Conservation (phyloP, 345 rosid species). For the Syzygium aqueum region DNA sequence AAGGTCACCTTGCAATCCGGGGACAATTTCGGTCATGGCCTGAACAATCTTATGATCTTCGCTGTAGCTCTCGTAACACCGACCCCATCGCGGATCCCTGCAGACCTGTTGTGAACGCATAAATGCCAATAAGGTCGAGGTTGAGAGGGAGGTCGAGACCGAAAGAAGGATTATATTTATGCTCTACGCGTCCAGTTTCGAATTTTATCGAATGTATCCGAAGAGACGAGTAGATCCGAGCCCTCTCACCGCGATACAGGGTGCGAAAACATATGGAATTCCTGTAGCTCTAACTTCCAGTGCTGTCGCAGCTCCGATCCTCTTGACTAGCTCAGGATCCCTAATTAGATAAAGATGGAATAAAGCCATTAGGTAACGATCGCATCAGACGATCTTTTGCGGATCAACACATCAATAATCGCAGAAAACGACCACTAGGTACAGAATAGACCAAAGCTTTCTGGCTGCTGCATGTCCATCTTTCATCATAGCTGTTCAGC, state of each 20-base stretch:
- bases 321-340: constrained; percentile 72
- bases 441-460: background rate
- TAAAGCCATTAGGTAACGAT: background rate
- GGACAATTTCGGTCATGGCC: constrained; percentile 61
- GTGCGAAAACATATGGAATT: constrained; percentile 70
- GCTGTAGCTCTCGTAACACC: constrained; percentile 92
- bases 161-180: background rate
- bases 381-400: background rate
- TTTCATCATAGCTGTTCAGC: background rate
- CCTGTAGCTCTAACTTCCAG: constrained; percentile 87
- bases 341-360: constrained; percentile 14
- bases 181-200: background rate
- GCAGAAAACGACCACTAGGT: background rate
- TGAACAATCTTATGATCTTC: constrained; percentile 66
- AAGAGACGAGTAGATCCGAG: background rate
- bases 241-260: constrained; percentile 74
- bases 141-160: background rate
- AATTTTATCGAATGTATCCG: background rate
- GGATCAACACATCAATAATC: background rate
- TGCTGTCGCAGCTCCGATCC: constrained; percentile 88
- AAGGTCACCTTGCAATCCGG: constrained; percentile 76
- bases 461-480: background rate
- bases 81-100: constrained; percentile 96
- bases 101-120: constrained; percentile 43
- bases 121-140: background rate